A percentile compares a stretch with the other conserved stretches of the same genome.
Conservation (phyloP, 2,329 filamentous ascomycete genomes). For the Fusarium goolgardi region DNA sequence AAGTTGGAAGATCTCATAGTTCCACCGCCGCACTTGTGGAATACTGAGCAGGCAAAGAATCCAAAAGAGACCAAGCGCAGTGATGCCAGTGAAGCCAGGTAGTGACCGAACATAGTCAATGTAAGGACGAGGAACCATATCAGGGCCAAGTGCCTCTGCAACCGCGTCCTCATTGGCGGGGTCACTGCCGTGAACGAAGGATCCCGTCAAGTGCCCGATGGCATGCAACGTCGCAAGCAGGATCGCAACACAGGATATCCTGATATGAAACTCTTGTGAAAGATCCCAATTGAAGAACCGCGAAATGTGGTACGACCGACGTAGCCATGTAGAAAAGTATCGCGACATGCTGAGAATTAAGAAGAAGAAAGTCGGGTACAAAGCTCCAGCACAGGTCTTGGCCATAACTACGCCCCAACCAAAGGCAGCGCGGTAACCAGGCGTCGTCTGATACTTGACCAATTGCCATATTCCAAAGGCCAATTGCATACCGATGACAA, state of each 20-base stretch:
- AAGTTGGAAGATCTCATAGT: slow-evolving; percentile 68
- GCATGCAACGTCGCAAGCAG: slow-evolving; percentile 64
- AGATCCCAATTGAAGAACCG: slow-evolving; percentile 69
- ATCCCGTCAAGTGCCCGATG: slow-evolving; percentile 64
- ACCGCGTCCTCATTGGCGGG: slow-evolving; percentile 58
- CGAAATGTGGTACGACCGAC: slow-evolving; percentile 63
- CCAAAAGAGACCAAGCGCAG: slow-evolving; percentile 62
- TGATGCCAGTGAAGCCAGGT: slow-evolving; percentile 64
- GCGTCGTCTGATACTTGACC: slow-evolving; percentile 61
- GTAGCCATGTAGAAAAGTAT: slow-evolving; percentile 64
- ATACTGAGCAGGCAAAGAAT: slow-evolving; percentile 61
- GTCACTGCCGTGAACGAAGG: slow-evolving; percentile 63
- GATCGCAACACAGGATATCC: slow-evolving; percentile 63
- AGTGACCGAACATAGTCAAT: slow-evolving; percentile 59
- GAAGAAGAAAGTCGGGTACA: slow-evolving; percentile 70
- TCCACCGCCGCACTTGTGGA: slow-evolving; percentile 62
- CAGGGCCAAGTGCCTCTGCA: slow-evolving; percentile 57
- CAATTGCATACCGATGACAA: slow-evolving; percentile 61
- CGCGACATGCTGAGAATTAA: slow-evolving; percentile 68
- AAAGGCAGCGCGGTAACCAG: slow-evolving; percentile 60
- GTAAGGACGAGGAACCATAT: slow-evolving; percentile 59
- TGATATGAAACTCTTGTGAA: slow-evolving; percentile 66
- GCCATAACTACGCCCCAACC: slow-evolving; percentile 68
- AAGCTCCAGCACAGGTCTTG: slow-evolving; percentile 64
- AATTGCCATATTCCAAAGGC: slow-evolving; percentile 67